Base-by-base conservation (phyloP, 78 protist species). In the Isochrysis galbana region DNA sequence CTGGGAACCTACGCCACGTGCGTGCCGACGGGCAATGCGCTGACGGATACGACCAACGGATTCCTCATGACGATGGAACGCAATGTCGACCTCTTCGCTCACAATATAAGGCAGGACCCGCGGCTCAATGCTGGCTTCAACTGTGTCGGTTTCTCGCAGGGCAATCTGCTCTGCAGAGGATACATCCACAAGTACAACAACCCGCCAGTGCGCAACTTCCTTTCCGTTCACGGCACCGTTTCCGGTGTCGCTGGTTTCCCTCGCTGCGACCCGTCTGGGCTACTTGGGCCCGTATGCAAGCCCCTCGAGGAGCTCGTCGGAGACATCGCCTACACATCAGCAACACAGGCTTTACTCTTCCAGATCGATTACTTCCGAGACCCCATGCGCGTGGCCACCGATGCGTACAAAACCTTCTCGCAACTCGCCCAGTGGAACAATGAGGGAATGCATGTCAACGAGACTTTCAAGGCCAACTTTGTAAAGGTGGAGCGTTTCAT, bases 331-430 rank as follows among this genome's bases (percentile, higher is more conserved):
- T 90, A 90, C 92, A 72, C 23, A 51, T 7, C 55, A 32, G 21
- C 74, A 39, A 61, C 44, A 17, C 92, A 90, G 67, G n/a, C 11
- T 29, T 10, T 29, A 26, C 54, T 90, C 70, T 90, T 90, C 67
- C 92, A 90, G 51, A 87, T 61, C 0, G 34, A 90, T 61, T 90
- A 90, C 86, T 90, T 90, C 55, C 92, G 92, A 23, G 92, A 90
- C 51, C 92, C 92, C 34, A 90, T n/a, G 38, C 11, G 22, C 10
- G 61, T 70, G 46, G 1, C 14, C 89, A 5, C 32, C 42, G 1
- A 2, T 11, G 21, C 1, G 32, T 83, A 83, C 89, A 51, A 46
- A 23, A 1, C 5, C 29, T 21, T 45, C 86, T 90, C 92, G 82
- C 74, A 74, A 36, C 92, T 90, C 72, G 92, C 92, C 44, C 61